phyloP scores from a whole-genome alignment of 306 rosid genomes.

The Boehmeria nivea region DNA sequence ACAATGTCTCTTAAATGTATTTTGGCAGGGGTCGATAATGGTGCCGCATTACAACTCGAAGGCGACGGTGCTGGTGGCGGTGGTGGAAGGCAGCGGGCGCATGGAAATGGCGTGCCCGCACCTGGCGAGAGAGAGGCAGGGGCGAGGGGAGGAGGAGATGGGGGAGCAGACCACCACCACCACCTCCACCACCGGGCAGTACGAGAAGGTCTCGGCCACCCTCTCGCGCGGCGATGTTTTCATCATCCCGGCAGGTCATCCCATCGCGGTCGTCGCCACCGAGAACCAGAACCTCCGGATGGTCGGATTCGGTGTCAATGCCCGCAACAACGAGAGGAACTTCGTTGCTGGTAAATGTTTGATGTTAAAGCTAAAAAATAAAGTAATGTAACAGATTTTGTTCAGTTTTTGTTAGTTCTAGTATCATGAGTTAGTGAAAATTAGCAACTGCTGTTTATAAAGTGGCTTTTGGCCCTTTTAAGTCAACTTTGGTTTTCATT shows the following conservation, averaged over 20 bases:
- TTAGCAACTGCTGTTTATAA: too few relatives aligned
- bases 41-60: constrained; percentile 43
- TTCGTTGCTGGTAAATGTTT: constrained; percentile 22
- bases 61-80: constrained; percentile 21
- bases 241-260: constrained; percentile 36
- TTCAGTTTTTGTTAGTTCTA: not conserved
- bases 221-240: constrained; percentile 25
- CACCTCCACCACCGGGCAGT: constrained; percentile 1
- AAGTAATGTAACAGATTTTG: not conserved
- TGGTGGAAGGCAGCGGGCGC: constrained; percentile 35
- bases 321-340: constrained; percentile 18
- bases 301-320: constrained; percentile 27
- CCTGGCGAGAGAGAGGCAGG: constrained; percentile 18
- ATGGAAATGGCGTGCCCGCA: constrained; percentile 46
- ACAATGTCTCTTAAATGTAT: too few relatives aligned
- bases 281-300: constrained; percentile 1
- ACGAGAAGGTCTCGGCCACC: constrained; percentile 8
- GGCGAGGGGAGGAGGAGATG: not conserved
- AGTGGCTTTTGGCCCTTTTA: too few relatives aligned
- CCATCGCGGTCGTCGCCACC: constrained; percentile 17
- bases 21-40: constrained; percentile 37
- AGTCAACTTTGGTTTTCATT: too few relatives aligned
- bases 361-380: not conserved
- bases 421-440: too few relatives aligned
- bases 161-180: constrained; percentile 2